Base-by-base conservation (phyloP, 139 green algal species). In the Asterochloris sp. region DNA sequence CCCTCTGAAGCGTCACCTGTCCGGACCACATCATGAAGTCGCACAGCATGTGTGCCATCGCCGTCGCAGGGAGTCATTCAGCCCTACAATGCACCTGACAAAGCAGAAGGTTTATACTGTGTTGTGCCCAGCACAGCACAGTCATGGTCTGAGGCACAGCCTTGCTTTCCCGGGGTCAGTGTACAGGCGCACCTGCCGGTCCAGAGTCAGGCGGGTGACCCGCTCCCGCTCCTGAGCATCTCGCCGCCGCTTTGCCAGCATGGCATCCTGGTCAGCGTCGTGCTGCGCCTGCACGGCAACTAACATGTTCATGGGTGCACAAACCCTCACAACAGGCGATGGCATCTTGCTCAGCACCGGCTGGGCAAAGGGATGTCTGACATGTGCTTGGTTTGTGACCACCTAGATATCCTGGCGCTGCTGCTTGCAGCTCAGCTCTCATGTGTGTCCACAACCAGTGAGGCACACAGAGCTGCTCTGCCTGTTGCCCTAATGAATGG, bases 221-320 rank as follows among this genome's bases (percentile, higher is more conserved):
- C 68, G 76, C 76, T 69, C 60, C 76, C 68, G 76, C 54, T 80
- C 23, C 76, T 80, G 76, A 10, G 21, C 23, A 23, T 80, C 60
- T 29, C 60, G 67, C 76, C 12, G 67, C 76, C 68, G 67, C 54
- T 80, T 80, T 14, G 38, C 24, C n/a, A 80, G 54, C 26, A 62
- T 62, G 68, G 76, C 76, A 16, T 54, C 76, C 76, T 80, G 76
- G 24, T 80, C 24, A 21, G 76, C 76, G 13, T 80, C 23, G 11
- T 69, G 68, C 54, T 80, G 21, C 16, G 76, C 76, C 24, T 80
- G 76, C 60, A 80, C n/a, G 38, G 38, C 38, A 54, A 6, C 2
- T 6, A 54, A 54, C 38, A 54, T 54, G 38, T 54, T 54, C 38
- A 54, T 10, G 38, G 38, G 38, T 54, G 38, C 38, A 54, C 38